phyloP scores from a whole-genome alignment of 345 rosid genomes.

The Citrus mangshanensis region DNA sequence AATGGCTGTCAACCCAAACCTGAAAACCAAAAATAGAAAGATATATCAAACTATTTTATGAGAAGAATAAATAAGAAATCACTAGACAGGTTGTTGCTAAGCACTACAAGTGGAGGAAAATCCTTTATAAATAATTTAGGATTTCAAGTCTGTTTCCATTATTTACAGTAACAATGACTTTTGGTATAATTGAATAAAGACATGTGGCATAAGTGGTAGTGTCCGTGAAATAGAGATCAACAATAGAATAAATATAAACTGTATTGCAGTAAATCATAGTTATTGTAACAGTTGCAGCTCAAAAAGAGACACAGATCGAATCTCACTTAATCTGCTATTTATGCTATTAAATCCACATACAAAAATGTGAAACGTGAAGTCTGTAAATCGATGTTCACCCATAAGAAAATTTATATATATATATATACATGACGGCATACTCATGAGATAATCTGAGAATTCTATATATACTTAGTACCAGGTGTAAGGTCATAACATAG shows the following conservation, averaged over 20 bases:
- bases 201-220: background rate
- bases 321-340: background rate
- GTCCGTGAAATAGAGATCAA: background rate
- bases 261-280: background rate
- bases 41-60: background rate
- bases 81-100: background rate
- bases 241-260: background rate
- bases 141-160: background rate
- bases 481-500: background rate
- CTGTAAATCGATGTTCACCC: background rate
- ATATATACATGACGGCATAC: background rate
- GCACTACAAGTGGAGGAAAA: background rate
- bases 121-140: too few relatives aligned
- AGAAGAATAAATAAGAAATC: background rate
- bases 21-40: slow-evolving; percentile 39
- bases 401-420: background rate
- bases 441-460: background rate
- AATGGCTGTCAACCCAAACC: slow-evolving; percentile 73
- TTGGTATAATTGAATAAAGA: too few relatives aligned
- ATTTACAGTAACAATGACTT: background rate
- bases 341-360: background rate
- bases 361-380: background rate
- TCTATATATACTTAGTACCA: background rate
- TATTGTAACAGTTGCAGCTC: background rate
- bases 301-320: background rate